These are phyloP conservation scores for Penicillium janthinellum DNA, from an alignment of 2,329 filamentous ascomycete species.

Conservation along the genomic window DNA sequence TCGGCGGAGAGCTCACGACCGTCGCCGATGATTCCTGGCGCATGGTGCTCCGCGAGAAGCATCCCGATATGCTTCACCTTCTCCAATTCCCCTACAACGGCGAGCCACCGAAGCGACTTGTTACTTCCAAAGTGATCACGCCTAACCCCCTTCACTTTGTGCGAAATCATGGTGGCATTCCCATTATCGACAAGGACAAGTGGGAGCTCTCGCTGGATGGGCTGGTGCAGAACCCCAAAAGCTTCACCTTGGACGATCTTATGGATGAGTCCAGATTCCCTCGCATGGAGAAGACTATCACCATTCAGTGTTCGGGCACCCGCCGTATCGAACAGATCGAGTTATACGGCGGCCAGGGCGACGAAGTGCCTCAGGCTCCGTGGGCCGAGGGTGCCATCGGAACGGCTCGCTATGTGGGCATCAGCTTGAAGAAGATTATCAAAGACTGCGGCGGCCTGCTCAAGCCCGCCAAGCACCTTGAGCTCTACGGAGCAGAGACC, in stretches of 20 bases:
- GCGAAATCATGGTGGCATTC: constrained; percentile 72
- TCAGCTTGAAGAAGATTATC: constrained; percentile 69
- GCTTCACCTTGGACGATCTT: constrained; percentile 61
- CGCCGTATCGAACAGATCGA: constrained; percentile 69
- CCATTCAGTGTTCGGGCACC: constrained; percentile 69
- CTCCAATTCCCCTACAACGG: constrained; percentile 67
- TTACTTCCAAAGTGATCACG: constrained; percentile 59
- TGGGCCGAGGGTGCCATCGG: constrained; percentile 71
- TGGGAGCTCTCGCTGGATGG: constrained; percentile 61
- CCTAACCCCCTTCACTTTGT: constrained; percentile 67
- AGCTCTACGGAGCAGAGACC: constrained; percentile 70
- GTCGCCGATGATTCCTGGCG: constrained; percentile 63
- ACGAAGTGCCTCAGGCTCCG: constrained; percentile 54
- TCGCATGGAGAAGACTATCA: constrained; percentile 59
- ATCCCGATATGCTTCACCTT: constrained; percentile 62
- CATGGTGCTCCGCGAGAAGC: constrained; percentile 59
- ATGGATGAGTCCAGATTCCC: constrained; percentile 63
- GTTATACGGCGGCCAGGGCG: constrained; percentile 67
- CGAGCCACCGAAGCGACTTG: constrained; percentile 61
- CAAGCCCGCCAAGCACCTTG: constrained; percentile 61
- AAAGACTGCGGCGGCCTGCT: constrained; percentile 67
- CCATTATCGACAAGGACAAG: constrained; percentile 61
- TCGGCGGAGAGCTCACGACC: constrained; percentile 48
- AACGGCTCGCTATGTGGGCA: constrained; percentile 64
- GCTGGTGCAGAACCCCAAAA: constrained; percentile 60